These are phyloP conservation scores for Vaucheria bursata DNA, from an alignment of 352 stramenopile species.

Conservation along the genomic window DNA sequence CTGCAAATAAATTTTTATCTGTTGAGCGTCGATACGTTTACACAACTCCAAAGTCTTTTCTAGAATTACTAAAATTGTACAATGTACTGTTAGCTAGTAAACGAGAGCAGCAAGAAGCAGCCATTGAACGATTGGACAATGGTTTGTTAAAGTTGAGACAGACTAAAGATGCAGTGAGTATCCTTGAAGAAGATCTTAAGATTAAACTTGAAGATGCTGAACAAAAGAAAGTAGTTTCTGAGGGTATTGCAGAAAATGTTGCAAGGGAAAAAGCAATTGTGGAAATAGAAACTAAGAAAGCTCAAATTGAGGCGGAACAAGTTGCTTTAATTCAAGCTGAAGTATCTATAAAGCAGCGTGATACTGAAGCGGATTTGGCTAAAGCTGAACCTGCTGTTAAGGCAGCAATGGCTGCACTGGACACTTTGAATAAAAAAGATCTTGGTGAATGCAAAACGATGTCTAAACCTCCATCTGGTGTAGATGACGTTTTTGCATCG, in stretches of 20 bases:
- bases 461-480: conserved; percentile 79
- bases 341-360: conserved; percentile 74
- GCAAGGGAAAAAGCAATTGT: conserved; percentile 89
- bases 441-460: conserved; percentile 91
- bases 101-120: conserved; percentile 70
- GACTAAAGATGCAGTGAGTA: conserved; percentile 77
- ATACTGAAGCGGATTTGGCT: conserved; percentile 69
- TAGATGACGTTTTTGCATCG: conserved; percentile 84
- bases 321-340: conserved; percentile 84
- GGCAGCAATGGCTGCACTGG: conserved; percentile 86
- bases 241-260: conserved; percentile 84
- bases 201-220: conserved; percentile 86
- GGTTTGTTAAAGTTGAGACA: conserved; percentile 82
- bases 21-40: conserved; percentile 82
- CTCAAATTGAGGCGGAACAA: conserved; percentile 76
- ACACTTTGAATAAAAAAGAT: conserved; percentile 92
- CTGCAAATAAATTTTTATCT: conserved; percentile 73
- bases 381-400: conserved; percentile 86
- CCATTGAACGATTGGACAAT: conserved; percentile 80
- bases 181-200: conserved; percentile 85
- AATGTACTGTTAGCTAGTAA: conserved; percentile 75
- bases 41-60: conserved; percentile 87
- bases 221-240: conserved; percentile 84
- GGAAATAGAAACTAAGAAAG: conserved; percentile 84
- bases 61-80: conserved; percentile 86